Evolutionary conservation across 2,329 filamentous ascomycete genomes (phyloP).

Genomic region (Xylariales sp.): DNA sequence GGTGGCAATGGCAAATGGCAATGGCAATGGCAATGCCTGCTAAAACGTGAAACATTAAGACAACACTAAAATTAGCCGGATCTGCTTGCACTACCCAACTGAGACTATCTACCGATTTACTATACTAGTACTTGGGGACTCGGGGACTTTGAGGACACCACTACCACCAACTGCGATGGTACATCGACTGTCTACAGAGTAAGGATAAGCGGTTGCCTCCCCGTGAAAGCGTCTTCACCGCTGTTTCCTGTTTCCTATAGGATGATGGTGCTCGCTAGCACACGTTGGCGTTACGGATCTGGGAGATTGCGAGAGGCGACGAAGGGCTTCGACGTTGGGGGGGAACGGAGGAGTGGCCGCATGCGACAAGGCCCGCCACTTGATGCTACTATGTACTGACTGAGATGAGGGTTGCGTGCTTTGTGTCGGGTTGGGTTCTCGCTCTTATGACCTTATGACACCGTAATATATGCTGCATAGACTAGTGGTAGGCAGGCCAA

Average conservation of each 20-base stretch:
- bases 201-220: constrained; percentile 1
- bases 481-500: not conserved
- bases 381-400: not conserved
- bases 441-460: not conserved
- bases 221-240: constrained; percentile 20
- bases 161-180: not conserved
- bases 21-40: no score
- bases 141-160: not conserved
- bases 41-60: no score
- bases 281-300: not conserved
- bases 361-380: constrained; percentile 26
- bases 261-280: constrained; percentile 12
- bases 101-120: no score
- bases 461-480: not conserved
- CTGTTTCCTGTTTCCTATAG: constrained; percentile 5
- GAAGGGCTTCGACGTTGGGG: constrained; percentile 2
- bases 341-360: constrained; percentile 22
- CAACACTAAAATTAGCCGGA: no score
- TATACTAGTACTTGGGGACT: no score
- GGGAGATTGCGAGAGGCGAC: not conserved
- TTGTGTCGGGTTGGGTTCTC: not conserved
- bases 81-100: no score
- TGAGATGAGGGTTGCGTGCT: not conserved
- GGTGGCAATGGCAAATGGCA: no score
- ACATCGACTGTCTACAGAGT: constrained; percentile 3